Conservation (phyloP, 2,329 filamentous ascomycete species). For the Talaromyces sp. region DNA sequence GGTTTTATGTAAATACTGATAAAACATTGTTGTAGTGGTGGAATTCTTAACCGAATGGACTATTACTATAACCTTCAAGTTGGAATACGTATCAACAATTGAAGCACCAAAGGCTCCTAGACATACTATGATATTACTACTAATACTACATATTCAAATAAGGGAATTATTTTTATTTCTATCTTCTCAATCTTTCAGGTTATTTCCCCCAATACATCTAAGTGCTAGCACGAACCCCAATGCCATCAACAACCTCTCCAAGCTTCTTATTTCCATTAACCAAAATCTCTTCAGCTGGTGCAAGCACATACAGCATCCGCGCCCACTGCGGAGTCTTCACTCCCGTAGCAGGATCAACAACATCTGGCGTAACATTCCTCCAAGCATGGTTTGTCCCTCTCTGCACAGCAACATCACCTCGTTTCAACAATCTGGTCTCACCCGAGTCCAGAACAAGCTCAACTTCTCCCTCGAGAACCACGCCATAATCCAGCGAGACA, state of each 20-base stretch:
- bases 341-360: conserved; percentile 6
- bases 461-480: conserved; percentile 58
- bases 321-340: conserved; percentile 25
- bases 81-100: too few species aligned
- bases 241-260: conserved; percentile 34
- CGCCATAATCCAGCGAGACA: conserved; percentile 57
- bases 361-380: conserved; percentile 44
- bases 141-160: too few species aligned
- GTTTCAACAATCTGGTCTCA: conserved; percentile 48
- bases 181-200: too few species aligned
- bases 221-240: conserved; percentile 26
- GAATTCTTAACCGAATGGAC: too few species aligned
- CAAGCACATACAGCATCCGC: conserved; percentile 33
- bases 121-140: too few species aligned
- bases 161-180: too few species aligned
- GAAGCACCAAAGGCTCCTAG: too few species aligned
- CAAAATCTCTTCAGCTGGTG: conserved; percentile 26
- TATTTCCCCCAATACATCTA: too few species aligned
- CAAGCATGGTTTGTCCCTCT: conserved; percentile 60
- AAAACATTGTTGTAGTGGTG: too few species aligned
- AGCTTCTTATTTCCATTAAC: conserved; percentile 23
- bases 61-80: too few species aligned
- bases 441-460: conserved; percentile 57
- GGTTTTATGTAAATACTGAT: too few species aligned
- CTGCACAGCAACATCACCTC: conserved; percentile 60